These are phyloP conservation scores for Delonix regia DNA, from an alignment of 306 rosid genomes.

Conservation along the genomic window DNA sequence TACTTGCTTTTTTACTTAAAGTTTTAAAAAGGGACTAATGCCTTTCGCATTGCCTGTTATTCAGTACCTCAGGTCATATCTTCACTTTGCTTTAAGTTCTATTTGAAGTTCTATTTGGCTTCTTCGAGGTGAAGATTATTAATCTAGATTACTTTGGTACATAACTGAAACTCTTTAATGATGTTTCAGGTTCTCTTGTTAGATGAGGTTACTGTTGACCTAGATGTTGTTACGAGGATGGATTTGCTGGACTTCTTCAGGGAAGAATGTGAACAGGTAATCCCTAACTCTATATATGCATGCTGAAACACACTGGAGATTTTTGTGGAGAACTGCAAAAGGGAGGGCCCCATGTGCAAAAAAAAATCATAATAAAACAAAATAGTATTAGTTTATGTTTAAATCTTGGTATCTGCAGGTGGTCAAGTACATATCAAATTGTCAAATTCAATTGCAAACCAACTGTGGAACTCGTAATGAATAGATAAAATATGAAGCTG, in stretches of 20 bases:
- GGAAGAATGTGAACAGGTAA: constrained; percentile 98
- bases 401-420: background rate
- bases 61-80: constrained; percentile 7
- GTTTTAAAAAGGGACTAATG: constrained; percentile 2
- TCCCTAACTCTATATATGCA: constrained; percentile 37
- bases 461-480: constrained; percentile 7
- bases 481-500: constrained; percentile 11
- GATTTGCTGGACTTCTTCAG: constrained; percentile 83
- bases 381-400: constrained; percentile 18
- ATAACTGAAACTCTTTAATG: constrained; percentile 28
- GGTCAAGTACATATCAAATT: constrained; percentile 1
- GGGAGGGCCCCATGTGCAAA: constrained; percentile 13
- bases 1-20: background rate
- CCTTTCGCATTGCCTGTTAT: constrained; percentile 12
- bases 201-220: constrained; percentile 95
- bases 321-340: constrained; percentile 8
- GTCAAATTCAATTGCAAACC: background rate
- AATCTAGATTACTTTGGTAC: background rate
- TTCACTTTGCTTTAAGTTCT: background rate
- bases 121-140: background rate
- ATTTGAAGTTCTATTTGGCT: constrained; percentile 9
- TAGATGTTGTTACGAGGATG: constrained; percentile 92
- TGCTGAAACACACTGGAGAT: constrained; percentile 21
- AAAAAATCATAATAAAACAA: background rate
- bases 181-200: constrained; percentile 82